A percentile compares a stretch with the other conserved stretches of the same genome.
Evolutionary conservation across 495 filamentous ascomycete genomes (phyloP).

Genomic region (Echria macrotheca): DNA sequence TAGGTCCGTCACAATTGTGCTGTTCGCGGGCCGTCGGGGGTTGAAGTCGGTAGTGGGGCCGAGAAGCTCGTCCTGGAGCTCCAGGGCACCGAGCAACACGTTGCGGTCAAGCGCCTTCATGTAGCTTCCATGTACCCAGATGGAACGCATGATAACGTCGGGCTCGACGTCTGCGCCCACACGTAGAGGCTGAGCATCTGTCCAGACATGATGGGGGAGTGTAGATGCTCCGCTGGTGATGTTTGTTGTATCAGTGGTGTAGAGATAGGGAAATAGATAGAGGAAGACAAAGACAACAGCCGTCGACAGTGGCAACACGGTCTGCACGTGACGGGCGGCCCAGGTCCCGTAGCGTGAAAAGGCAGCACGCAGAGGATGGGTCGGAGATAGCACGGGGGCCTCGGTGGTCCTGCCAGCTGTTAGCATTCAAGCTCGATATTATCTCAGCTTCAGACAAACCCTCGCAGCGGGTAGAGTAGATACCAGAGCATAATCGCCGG

Average conservation of each 20-base stretch:
- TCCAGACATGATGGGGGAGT: conserved; percentile 73
- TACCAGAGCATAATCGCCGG: conserved; percentile 50
- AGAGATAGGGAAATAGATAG: conserved; percentile 64
- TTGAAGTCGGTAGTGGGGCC: conserved; percentile 48
- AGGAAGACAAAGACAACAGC: conserved; percentile 56
- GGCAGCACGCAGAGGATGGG: conserved; percentile 52
- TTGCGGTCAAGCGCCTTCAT: conserved; percentile 62
- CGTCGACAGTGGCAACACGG: conserved; percentile 58
- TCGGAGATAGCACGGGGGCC: conserved; percentile 52
- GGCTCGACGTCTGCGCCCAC: conserved; percentile 32
- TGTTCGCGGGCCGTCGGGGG: conserved; percentile 30
- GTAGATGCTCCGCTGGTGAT: conserved; percentile 54
- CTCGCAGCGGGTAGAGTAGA: conserved; percentile 58
- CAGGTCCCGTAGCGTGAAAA: conserved; percentile 60
- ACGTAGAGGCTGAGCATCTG: conserved; percentile 56
- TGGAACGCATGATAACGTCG: conserved; percentile 53
- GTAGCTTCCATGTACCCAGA: conserved; percentile 58
- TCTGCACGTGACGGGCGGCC: conserved; percentile 60
- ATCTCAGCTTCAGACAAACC: too few species aligned
- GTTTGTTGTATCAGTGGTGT: conserved; percentile 54
- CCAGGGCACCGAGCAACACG: conserved; percentile 55
- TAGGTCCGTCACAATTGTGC: conserved; percentile 8
- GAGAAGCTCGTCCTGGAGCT: conserved; percentile 56
- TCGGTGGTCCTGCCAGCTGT: conserved; percentile 49
- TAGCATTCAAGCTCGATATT: too few species aligned